Evolutionary conservation across 1,139 yeast species (phyloP).

Genomic region (Saccharomycopsis hybrid): DNA sequence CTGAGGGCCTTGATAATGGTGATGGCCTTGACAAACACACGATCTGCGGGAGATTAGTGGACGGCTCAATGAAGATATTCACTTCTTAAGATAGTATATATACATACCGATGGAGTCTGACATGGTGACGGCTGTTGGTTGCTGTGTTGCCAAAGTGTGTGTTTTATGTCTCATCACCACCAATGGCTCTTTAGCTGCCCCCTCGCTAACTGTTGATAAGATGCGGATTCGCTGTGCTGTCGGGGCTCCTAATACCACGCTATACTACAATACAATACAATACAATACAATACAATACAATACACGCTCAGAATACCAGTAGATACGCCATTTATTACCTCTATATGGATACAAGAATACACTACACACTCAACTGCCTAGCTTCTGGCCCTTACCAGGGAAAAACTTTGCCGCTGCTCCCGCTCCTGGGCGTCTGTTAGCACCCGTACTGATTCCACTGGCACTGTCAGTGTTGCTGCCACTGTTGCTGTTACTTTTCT

Average conservation of each 20-base stretch:
- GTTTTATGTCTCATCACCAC: background rate
- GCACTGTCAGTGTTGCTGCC: background rate
- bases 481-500: background rate
- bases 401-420: background rate
- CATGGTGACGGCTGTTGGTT: background rate
- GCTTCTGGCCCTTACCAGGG: background rate
- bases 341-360: background rate
- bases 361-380: background rate
- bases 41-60: conserved; percentile 36
- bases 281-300: no score
- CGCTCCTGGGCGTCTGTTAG: background rate
- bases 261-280: no score
- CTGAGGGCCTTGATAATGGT: conserved; percentile 71
- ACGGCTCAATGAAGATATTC: background rate
- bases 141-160: background rate
- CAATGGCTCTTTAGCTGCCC: background rate
- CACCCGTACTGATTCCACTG: background rate
- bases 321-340: no score
- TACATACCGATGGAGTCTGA: conserved; percentile 38
- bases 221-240: background rate
- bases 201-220: background rate
- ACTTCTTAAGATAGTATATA: background rate
- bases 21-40: conserved; percentile 76
- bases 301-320: no score
- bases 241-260: background rate